These are phyloP conservation scores for Mycena kentingensis DNA, from an alignment of 768 basidiomycete species.

Conservation along the genomic window DNA sequence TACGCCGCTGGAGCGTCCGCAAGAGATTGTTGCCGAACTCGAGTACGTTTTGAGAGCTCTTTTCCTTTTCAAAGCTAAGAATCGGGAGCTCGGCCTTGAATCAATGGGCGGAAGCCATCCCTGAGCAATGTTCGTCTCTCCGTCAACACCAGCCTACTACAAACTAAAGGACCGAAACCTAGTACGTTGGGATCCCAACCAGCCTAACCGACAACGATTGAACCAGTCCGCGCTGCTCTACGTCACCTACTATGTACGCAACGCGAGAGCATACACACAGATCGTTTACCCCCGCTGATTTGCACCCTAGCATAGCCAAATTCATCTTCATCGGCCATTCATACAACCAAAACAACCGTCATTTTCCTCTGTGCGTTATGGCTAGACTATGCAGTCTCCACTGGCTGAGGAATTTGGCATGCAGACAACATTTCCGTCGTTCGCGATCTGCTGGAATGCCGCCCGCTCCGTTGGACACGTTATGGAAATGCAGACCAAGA, in stretches of 20 bases:
- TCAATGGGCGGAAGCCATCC: conserved; percentile 68
- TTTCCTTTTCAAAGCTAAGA: background rate
- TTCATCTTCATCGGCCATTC: conserved; percentile 78
- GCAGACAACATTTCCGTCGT: conserved; percentile 51
- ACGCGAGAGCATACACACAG: too few relatives aligned
- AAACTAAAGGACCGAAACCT: conserved; percentile 14
- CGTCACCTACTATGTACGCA: conserved; percentile 34
- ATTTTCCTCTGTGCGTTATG: conserved; percentile 30
- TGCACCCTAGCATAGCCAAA: conserved; percentile 40
- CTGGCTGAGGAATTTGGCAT: background rate
- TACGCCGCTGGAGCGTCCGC: conserved; percentile 35
- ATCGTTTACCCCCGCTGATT: background rate
- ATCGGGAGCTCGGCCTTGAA: conserved; percentile 54
- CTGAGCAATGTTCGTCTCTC: conserved; percentile 51
- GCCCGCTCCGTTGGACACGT: conserved; percentile 84
- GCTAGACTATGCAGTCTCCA: background rate
- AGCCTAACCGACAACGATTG: conserved; percentile 47
- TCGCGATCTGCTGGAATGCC: conserved; percentile 78
- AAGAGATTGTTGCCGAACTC: conserved; percentile 62
- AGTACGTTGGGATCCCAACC: conserved; percentile 57
- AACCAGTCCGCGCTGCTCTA: conserved; percentile 64
- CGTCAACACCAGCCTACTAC: background rate
- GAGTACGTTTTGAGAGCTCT: conserved; percentile 35
- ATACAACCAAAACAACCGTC: conserved; percentile 58
- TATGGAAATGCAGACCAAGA: conserved; percentile 55